Base-by-base conservation (phyloP, 805 yeast species). In the Yamadazyma endophytica region DNA sequence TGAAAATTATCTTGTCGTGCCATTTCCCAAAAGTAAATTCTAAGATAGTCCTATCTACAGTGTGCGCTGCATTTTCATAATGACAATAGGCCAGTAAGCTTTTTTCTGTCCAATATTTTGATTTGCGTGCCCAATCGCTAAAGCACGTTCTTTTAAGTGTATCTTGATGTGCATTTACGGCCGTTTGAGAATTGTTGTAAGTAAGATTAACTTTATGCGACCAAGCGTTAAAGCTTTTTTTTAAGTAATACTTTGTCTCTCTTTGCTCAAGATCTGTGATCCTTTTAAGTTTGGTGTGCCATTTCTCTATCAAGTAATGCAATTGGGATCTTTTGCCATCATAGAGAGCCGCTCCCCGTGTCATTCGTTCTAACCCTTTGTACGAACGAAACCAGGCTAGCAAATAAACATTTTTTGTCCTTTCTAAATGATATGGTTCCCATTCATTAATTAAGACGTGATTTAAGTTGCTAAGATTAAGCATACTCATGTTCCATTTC, bases 401-500 rank as follows among this genome's bases (percentile, higher is more conserved):
- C 13, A 52, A 41, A 2, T 26, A 16, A 9, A 14, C 19, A 9
- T 19, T 17, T 4, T 25, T 14, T 8, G 34, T 11, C 4, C 18
- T 19, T 8, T 8, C 16, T 11, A 33, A 13, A 2, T 27, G 22
- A 15, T 22, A 16, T 1, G 40, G 41, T 3, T 20, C 17, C 33
- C 36, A 44, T 4, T 28, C 28, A 16, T 33, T 34, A 15, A 32
- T 36, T 17, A 34, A 26, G 15, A 33, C 35, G 21, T 36, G 26
- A 9, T 39, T 35, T 12, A 52, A 28, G 27, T 45, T 50, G n/a
- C 35, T 29, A 2, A 39, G 29, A 4, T 25, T 23, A 16, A 41
- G 27, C 6, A 40, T 28, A 13, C 37, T 39, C 13, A 36, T 14
- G 13, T 45, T 50, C 66, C 65, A 61, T n/a, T 32, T 35, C 4